Evolutionary conservation across 2,329 filamentous ascomycete genomes (phyloP).

Genomic region (Exophiala oligosperma): DNA sequence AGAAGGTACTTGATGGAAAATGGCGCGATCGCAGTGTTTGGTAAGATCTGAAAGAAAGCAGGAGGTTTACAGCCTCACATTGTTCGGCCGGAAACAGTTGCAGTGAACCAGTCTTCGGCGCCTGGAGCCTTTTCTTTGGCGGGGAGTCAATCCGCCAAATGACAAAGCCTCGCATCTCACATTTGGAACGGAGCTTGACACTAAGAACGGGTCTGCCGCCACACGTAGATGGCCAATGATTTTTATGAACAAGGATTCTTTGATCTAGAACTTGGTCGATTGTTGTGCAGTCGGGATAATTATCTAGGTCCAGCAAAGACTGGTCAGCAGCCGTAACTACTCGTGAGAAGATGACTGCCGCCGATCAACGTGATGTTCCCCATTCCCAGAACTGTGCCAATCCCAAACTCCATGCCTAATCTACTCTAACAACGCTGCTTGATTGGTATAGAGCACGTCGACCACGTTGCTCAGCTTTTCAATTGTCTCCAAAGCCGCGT

Average conservation of each 20-base stretch:
- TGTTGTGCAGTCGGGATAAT: not conserved
- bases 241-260: not conserved
- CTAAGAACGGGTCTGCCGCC: not conserved
- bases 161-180: not conserved
- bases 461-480: slow-evolving; percentile 97
- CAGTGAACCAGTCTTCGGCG: not conserved
- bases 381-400: not conserved
- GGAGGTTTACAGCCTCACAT: not conserved
- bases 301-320: too few relatives aligned
- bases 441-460: slow-evolving; percentile 95
- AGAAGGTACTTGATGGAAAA: not conserved
- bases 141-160: not conserved
- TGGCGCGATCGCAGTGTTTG: not conserved
- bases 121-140: not conserved
- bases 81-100: slow-evolving; percentile 1
- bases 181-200: not conserved
- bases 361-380: too few relatives aligned
- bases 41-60: not conserved
- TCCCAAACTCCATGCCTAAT: slow-evolving; percentile 15
- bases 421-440: slow-evolving; percentile 92
- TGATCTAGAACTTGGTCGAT: not conserved
- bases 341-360: too few relatives aligned
- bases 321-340: too few relatives aligned
- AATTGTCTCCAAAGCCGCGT: slow-evolving; percentile 89
- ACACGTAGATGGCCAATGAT: not conserved